Evolutionary conservation across 441 rosid genomes (phyloP).

Genomic region (Gossypium gossypioides): DNA sequence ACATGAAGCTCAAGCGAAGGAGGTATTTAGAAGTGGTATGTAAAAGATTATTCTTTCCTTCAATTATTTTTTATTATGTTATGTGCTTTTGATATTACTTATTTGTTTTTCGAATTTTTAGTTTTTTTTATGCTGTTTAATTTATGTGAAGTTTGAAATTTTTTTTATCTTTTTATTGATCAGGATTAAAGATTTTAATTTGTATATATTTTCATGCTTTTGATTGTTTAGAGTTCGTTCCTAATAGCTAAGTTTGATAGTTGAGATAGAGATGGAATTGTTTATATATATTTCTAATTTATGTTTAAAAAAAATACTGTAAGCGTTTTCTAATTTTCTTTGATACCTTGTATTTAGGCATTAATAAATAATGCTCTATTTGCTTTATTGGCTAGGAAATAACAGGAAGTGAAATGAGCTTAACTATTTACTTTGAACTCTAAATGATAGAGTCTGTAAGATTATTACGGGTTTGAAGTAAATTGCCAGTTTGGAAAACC

Average conservation of each 20-base stretch:
- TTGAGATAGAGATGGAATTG: not conserved
- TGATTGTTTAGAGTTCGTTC: not conserved
- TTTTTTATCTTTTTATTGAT: not conserved
- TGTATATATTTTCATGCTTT: not conserved
- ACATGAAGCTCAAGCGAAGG: conserved; percentile 75
- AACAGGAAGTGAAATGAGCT: not conserved
- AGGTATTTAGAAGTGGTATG: conserved; percentile 82
- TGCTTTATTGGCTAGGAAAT: not conserved
- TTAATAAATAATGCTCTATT: not conserved
- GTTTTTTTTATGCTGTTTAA: not conserved
- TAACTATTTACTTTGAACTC: not conserved
- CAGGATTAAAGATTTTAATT: not conserved
- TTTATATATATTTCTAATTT: not conserved
- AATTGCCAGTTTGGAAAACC: not conserved
- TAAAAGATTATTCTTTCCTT: not conserved
- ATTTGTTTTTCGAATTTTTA: not conserved
- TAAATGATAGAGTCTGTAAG: not conserved
- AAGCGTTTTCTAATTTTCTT: not conserved
- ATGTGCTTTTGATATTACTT: not conserved
- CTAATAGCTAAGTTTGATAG: not conserved
- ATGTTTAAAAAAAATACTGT: no score
- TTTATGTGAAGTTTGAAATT: not conserved
- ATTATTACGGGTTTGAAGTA: not conserved
- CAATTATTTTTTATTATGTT: not conserved
- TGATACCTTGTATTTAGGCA: not conserved